Base-by-base conservation (phyloP, 371 early-diverging fungal genomes). In the Mortierella sp. region DNA sequence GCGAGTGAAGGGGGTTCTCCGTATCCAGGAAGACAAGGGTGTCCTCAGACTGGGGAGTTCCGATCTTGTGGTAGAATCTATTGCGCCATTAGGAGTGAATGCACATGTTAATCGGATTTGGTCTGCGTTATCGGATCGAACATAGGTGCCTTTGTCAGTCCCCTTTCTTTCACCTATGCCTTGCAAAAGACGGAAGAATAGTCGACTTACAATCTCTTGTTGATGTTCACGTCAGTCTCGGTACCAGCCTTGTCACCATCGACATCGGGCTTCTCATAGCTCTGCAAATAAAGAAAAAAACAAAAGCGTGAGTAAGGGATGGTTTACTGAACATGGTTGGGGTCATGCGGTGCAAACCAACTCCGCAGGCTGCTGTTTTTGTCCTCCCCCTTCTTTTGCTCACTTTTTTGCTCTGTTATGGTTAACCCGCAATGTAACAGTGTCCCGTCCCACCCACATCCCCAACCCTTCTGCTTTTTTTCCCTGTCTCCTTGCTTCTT, bases 201-300 rank as follows among this genome's bases (percentile, higher is more conserved):
- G 19, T 26, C 34, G 26, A 51, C 75, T 69, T 55, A 61, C 77
- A 91, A 88, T 86, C 83, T 87, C 55, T 89, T 75, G 84, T 91
- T 89, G 70, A 79, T 71, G 81, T 90, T 91, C 74, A 77, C 31
- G 34, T 89, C 91, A 6, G 93, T 95, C 79, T 94, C 94, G 1
- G 93, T 93, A 46, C 95, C 95, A 3, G 90, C 89, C 73, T 91
- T 91, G 71, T 88, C 90, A 16, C 71, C 73, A 21, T 87, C 77
- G 44, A 88, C 87, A 44, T 82, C 72, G n/a, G 84, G 88, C 51
- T 88, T 77, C 43, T 87, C 87, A 72, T 82, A 88, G 75, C 86
- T 82, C 88, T 88, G 64, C 21, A 72, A 26, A 37, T 31, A 54
- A 16, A 61, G 19, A 26, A 55, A 8, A 14, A 21, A 40, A 24